A percentile compares a stretch with the other conserved stretches of the same genome.
These are phyloP conservation scores for Geotrichum aggregatum DNA, from an alignment of 1,139 yeast genomes.

Conservation along the genomic window DNA sequence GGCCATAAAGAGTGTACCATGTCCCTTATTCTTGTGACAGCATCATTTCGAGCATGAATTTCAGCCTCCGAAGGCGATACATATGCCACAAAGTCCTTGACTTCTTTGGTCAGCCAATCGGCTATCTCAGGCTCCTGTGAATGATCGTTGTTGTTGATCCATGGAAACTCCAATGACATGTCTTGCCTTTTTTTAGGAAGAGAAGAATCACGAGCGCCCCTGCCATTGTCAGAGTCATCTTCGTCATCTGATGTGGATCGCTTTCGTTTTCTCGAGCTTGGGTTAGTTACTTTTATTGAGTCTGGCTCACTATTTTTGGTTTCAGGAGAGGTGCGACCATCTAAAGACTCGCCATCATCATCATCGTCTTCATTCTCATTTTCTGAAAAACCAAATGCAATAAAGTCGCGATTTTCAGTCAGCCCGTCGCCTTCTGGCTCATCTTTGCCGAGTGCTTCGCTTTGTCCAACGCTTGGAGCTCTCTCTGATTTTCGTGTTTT, in stretches of 20 bases:
- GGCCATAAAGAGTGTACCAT: conserved; percentile 68
- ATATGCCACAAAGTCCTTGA: conserved; percentile 78
- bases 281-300: conserved; percentile 4
- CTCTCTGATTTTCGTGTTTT: neutral
- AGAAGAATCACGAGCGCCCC: conserved; percentile 27
- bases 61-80: conserved; percentile 83
- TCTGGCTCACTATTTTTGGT: neutral
- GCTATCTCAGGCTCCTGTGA: conserved; percentile 66
- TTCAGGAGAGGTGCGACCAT: conserved; percentile 6
- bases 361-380: conserved; percentile 17
- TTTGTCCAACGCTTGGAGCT: neutral
- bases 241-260: conserved; percentile 26
- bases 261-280: conserved; percentile 24
- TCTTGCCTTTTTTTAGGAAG: conserved; percentile 14
- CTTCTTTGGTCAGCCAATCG: conserved; percentile 85
- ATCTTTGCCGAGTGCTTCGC: neutral
- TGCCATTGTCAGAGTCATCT: conserved; percentile 31
- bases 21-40: conserved; percentile 57
- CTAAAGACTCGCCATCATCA: conserved; percentile 6
- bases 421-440: conserved; percentile 3
- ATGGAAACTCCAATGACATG: conserved; percentile 53
- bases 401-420: conserved; percentile 17
- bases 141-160: conserved; percentile 76
- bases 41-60: conserved; percentile 61
- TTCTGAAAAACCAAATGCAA: conserved; percentile 20